Evolutionary conservation across 306 rosid species (phyloP).

Genomic region (Vigna mungo): DNA sequence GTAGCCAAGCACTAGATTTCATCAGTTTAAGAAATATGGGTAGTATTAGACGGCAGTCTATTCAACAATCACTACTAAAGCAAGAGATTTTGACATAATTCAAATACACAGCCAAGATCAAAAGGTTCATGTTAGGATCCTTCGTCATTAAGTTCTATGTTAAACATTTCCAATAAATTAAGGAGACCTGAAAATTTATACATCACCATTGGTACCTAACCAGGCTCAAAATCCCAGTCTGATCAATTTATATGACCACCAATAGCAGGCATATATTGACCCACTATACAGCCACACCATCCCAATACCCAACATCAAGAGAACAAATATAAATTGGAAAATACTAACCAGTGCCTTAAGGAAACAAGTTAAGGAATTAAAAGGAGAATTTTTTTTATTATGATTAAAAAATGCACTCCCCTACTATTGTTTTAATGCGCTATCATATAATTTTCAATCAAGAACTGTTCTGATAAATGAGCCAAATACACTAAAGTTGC

Average conservation of each 20-base stretch:
- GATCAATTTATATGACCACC: background rate
- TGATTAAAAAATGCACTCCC: too few species aligned
- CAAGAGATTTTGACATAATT: constrained; percentile 9
- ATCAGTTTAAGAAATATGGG: constrained; percentile 19
- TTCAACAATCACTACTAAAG: constrained; percentile 37
- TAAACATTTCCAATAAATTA: constrained; percentile 16
- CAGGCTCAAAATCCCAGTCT: background rate
- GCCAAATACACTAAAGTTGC: constrained; percentile 26
- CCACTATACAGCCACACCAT: background rate
- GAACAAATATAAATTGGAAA: background rate
- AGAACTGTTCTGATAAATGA: constrained; percentile 4
- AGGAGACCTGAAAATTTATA: background rate
- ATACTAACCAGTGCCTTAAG: too few species aligned
- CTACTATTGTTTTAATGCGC: too few species aligned
- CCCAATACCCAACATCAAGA: background rate
- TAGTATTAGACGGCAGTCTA: constrained; percentile 22
- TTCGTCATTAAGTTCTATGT: constrained; percentile 5
- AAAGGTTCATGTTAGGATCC: constrained; percentile 18
- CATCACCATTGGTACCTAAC: constrained; percentile 22
- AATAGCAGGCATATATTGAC: background rate
- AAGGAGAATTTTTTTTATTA: too few species aligned
- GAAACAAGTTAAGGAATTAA: too few species aligned
- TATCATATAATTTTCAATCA: too few species aligned
- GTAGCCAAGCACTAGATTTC: constrained; percentile 33
- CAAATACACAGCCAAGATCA: constrained; percentile 9